Evolutionary conservation across 2,329 filamentous ascomycete species (phyloP), one percentile per base, ranked within the genome.

Genomic region (Fusarium coicis): DNA sequence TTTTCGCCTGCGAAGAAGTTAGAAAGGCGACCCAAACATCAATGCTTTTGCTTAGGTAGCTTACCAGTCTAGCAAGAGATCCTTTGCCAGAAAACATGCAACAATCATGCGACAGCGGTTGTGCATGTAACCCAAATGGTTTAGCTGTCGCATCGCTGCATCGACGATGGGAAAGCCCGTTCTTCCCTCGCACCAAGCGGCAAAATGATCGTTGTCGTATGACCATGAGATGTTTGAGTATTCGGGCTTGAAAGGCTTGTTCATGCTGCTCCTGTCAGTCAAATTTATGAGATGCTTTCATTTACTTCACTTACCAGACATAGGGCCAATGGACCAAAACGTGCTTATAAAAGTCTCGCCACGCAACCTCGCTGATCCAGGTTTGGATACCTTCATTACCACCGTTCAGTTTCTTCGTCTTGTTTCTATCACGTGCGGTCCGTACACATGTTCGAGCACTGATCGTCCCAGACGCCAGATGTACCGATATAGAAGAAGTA

Each of bases 341-440:
- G 79, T 96, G 93, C 77, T 92, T 94, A 83, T 97, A 97, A 78
- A 97, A 97, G 77, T 97, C 94, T 19, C 94, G 86, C 94, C 94
- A 96, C 0, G 93, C 94, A 7, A 97, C 87, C 80, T 97, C 94
- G 59, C 91, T 91, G 72, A 96, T 94, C 93, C 93, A 97, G 1
- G 86, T 85, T 56, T 88, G 85, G 63, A 93, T 91, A 0, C 93
- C 93, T 21, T 88, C 82, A 26, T 88, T 87, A 1, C 92, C 92
- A 2, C 85, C 88, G 67, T 94, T 89, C 4, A 97, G 86, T 64
- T 90, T 89, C 79, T 88, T 89, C 2, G 87, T 88, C 32, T 84
- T 89, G 76, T 93, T 93, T 36, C 84, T 82, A 61, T 90, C 87
- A 37, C 89, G 86, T 0, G 93, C 93, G 34, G 84, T 84, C 7